Base-by-base conservation (phyloP, 148 eudicot species). In the Chenopodium formosanum region DNA sequence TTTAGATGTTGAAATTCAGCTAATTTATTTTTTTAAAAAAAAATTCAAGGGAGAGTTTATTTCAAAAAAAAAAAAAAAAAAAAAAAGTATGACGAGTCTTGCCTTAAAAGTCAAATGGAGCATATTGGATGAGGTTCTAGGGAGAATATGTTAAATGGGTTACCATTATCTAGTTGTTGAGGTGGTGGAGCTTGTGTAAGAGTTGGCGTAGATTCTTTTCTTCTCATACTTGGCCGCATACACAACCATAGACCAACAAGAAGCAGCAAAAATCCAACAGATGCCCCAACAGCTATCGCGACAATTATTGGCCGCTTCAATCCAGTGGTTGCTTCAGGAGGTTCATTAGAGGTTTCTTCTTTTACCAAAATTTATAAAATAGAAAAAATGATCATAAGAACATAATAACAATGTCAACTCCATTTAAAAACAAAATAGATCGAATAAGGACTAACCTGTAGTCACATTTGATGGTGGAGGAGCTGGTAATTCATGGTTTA, bases 391-490 rank as follows among this genome's bases (percentile, higher is more conserved):
- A 52, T 52, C 14, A 2, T 52, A 12, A 13, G 16, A 56, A 56
- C 60, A 56, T 13, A 56, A 9, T 48, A 48, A 12, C 14, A 48
- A 48, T 12, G 13, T 48, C 11, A 48, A 9, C 52, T 48, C 14
- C 11, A 10, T 48, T 12, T 9, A 48, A 9, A 47, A 48, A 9
- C 12, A 48, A 48, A 11, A 48, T 1, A 10, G 13, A 48, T 48
- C 14, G 32, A 31, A 31, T 31, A 48, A 48, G 52, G 52, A 12
- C 3, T 48, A 48, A 48, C 60, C 60, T 56, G 60, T 2, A 13
- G 60, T 56, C 20, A 16, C 6, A 20, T 56, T 56, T 23, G 52
- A 75, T 1, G 84, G 67, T 4, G 83, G 23, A 66, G 85, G 78
- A 78, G 81, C 6, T 3, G 80, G 48, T 53, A 60, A 6, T 7